A percentile compares a stretch with the other conserved stretches of the same genome.
These are phyloP conservation scores for Acacia pycnantha DNA, from an alignment of 331 rosid genomes.

Conservation along the genomic window DNA sequence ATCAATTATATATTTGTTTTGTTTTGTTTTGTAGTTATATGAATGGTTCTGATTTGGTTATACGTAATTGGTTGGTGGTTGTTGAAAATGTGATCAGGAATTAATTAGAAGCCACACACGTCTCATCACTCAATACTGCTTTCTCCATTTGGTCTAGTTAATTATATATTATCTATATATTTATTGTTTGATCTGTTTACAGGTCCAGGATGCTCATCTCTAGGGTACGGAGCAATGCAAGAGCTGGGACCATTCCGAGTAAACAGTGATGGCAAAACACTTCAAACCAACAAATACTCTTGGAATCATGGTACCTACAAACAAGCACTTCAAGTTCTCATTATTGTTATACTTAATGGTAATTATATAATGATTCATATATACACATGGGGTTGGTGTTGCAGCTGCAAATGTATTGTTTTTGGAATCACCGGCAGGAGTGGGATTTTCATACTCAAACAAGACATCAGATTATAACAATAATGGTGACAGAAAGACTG, in stretches of 20 bases:
- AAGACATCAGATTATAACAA: constrained; percentile 54
- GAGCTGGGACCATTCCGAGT: constrained; percentile 88
- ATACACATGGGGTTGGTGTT: background rate
- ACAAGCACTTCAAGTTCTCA: background rate
- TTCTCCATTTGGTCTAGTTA: background rate
- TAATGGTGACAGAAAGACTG: constrained; percentile 65
- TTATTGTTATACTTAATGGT: too few relatives aligned
- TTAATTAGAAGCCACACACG: background rate
- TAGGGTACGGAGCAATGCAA: constrained; percentile 81
- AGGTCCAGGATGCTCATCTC: constrained; percentile 94
- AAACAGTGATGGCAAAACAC: constrained; percentile 78
- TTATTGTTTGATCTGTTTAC: background rate
- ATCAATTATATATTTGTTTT: too few relatives aligned
- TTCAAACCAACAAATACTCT: constrained; percentile 47
- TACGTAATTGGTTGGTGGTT: background rate
- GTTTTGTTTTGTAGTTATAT: too few relatives aligned
- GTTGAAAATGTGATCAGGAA: background rate
- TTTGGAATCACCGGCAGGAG: constrained; percentile 81
- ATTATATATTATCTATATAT: background rate
- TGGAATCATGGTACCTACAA: constrained; percentile 62
- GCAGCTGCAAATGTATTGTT: constrained; percentile 76
- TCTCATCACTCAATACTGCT: background rate
- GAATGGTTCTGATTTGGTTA: background rate
- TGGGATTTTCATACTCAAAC: constrained; percentile 85
- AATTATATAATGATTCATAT: background rate